Evolutionary conservation across 75 land plant species (phyloP), one percentile per base, ranked within the genome.

Genomic region (Pinus tabuliformis): DNA sequence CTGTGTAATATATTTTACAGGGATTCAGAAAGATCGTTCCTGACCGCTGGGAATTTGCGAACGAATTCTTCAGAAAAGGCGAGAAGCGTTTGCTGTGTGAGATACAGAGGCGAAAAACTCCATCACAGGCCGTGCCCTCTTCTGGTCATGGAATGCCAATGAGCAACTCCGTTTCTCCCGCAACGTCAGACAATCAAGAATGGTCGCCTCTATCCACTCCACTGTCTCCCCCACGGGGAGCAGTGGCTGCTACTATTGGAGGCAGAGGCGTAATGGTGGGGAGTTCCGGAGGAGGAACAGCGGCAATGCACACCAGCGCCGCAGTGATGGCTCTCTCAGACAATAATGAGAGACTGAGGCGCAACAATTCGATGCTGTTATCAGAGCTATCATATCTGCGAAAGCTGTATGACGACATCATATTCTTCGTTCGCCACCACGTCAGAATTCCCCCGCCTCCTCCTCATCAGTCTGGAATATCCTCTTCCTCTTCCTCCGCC

Each of bases 41-140:
- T 5, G 99, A 96, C 76, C 81, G 99, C 37, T 96, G 99, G 99
- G 99, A 96, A 73, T 96, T 96, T 73, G 91, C 98, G 3, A 91
- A 96, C 83, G 99, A 94, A n/a, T 89, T 80, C 77, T 96, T 96
- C 89, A 68, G 86, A 54, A 73, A 82, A 59, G 99, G 95, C 20
- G 88, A 96, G 78, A 86, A 90, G 82, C 79, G 76, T 1, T 84
- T 96, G 14, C 86, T 96, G 17, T 86, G 97, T 45, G 99, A 91
- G 82, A 96, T 96, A 36, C 99, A 91, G 80, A 82, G 98, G 33
- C 88, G 98, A 59, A 95, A 88, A 56, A 81, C 84, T 0, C 74
- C 86, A 0, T 77, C 86, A 0, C 78, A 76, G 2, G 59, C 73
- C 1, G 61, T 78, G 8, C 58, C 75, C 0, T 61, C 70, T 1